These are phyloP conservation scores for Afroboletus lepidellus DNA, from an alignment of 1,284 basidiomycete species.

Conservation along the genomic window DNA sequence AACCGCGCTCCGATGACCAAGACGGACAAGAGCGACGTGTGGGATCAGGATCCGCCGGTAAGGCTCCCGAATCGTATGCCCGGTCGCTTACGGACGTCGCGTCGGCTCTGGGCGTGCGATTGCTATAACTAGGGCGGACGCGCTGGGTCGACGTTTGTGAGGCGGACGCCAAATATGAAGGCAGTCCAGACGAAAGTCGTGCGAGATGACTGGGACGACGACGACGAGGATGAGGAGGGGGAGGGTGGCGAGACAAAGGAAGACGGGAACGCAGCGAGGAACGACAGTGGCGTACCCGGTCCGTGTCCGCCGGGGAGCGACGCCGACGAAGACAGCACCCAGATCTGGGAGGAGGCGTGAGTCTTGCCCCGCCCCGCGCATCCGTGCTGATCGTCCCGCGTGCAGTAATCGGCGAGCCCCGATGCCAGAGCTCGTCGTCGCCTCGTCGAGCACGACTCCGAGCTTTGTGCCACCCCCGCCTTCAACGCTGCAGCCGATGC, in stretches of 20 bases:
- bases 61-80: conserved; percentile 1
- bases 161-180: conserved; percentile 2
- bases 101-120: not conserved
- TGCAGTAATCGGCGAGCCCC: conserved; percentile 41
- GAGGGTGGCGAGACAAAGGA: not conserved
- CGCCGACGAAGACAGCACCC: conserved; percentile 31
- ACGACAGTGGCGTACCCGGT: not conserved
- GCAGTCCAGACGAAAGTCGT: conserved; percentile 18
- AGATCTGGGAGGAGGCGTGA: conserved; percentile 49
- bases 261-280: not conserved
- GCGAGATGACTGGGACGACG: conserved; percentile 45
- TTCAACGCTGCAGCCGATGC: conserved; percentile 29
- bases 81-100: conserved; percentile 12
- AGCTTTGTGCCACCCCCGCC: conserved; percentile 21
- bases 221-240: conserved; percentile 20
- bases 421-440: conserved; percentile 47
- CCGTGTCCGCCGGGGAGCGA: no score
- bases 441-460: conserved; percentile 33
- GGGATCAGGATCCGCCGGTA: conserved; percentile 22
- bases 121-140: conserved; percentile 10
- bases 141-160: conserved; percentile 1
- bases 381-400: conserved; percentile 16
- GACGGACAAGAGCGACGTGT: conserved; percentile 8
- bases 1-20: conserved; percentile 13
- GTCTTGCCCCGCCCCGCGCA: conserved; percentile 15